A percentile compares a stretch with the other conserved stretches of the same genome.
phyloP scores from a whole-genome alignment of 148 eudicot genomes.

The Cornus suecica region DNA sequence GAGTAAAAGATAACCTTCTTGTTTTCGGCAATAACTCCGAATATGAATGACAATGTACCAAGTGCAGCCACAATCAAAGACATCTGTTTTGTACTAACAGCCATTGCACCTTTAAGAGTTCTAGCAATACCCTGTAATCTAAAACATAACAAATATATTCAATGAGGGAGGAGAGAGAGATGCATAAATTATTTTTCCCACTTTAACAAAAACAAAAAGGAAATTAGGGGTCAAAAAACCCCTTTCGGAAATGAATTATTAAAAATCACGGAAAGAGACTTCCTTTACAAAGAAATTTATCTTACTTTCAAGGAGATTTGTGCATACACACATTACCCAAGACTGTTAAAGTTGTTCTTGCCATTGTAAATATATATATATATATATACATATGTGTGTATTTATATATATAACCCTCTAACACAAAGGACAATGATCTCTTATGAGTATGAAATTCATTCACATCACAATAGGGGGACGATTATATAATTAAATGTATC shows the following conservation, averaged over 20 bases:
- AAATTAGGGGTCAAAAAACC: background rate
- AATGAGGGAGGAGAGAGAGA: background rate
- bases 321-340: no score
- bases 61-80: conserved; percentile 57
- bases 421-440: no score
- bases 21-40: conserved; percentile 90
- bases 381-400: no score
- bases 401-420: no score
- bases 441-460: no score
- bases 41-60: conserved; percentile 59
- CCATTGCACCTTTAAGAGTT: conserved; percentile 26
- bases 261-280: background rate
- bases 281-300: no score
- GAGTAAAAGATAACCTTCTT: conserved; percentile 53
- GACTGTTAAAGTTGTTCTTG: no score
- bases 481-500: no score
- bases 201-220: no score
- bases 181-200: background rate
- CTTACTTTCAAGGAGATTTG: no score
- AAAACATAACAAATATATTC: background rate
- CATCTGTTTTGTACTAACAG: conserved; percentile 43
- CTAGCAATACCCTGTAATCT: background rate
- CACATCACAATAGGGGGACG: no score
- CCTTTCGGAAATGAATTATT: background rate
- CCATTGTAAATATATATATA: no score